A percentile compares a stretch with the other conserved stretches of the same genome.
Evolutionary conservation across 805 yeast species (phyloP).

Genomic region (Candida jianshihensis): DNA sequence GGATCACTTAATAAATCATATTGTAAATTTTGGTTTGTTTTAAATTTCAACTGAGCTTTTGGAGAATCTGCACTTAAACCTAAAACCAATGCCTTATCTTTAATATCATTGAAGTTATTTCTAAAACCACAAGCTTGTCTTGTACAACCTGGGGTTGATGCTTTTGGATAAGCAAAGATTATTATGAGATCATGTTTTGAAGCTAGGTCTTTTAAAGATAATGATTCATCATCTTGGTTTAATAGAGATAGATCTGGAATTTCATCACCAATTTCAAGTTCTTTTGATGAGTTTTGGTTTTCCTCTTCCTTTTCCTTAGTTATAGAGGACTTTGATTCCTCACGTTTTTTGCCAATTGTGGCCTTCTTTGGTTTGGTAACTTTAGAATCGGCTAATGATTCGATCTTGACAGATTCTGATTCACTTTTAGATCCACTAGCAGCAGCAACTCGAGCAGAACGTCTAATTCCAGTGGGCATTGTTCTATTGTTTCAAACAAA

Average conservation of each 20-base stretch:
- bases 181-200: constrained; percentile 39
- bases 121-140: constrained; percentile 90
- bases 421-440: too few species aligned
- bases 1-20: constrained; percentile 79
- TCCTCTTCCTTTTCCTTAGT: constrained; percentile 1
- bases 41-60: constrained; percentile 69
- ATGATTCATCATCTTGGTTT: constrained; percentile 65
- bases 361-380: constrained; percentile 17
- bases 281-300: constrained; percentile 4
- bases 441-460: constrained; percentile 14
- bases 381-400: constrained; percentile 12
- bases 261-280: constrained; percentile 48
- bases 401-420: constrained; percentile 6
- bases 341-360: not conserved
- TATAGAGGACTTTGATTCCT: constrained; percentile 1
- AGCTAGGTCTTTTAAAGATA: constrained; percentile 39
- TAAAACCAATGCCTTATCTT: constrained; percentile 51
- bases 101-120: constrained; percentile 49
- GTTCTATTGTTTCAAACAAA: not conserved
- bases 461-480: constrained; percentile 9
- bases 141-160: constrained; percentile 95
- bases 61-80: constrained; percentile 86
- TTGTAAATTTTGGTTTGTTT: constrained; percentile 63
- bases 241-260: constrained; percentile 58
- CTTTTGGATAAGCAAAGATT: constrained; percentile 80